Evolutionary conservation across 495 filamentous ascomycete genomes (phyloP).

Genomic region (Copromyces sp.): DNA sequence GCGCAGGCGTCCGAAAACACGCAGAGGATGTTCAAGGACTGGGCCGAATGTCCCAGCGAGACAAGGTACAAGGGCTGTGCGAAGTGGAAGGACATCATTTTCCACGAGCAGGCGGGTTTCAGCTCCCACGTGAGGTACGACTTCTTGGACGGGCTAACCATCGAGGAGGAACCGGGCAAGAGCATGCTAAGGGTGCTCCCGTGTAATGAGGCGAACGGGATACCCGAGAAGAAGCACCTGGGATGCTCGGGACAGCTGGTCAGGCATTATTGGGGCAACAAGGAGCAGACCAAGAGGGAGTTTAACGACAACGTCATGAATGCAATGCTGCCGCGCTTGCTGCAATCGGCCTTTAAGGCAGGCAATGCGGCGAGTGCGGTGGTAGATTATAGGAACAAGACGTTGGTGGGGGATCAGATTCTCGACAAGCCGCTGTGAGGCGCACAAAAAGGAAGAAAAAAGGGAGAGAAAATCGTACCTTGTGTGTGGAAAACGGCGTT

Average conservation of each 20-base stretch:
- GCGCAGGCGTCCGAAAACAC: constrained; percentile 18
- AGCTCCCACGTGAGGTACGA: constrained; percentile 21
- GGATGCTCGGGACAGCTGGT: constrained; percentile 19
- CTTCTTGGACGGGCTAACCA: constrained; percentile 19
- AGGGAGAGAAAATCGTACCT: not conserved
- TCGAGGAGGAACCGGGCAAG: constrained; percentile 9
- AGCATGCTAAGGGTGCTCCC: constrained; percentile 16
- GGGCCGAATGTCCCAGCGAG: constrained; percentile 18
- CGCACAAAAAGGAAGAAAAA: not conserved
- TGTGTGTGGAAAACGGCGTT: not conserved
- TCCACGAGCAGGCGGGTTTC: constrained; percentile 23
- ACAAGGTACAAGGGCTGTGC: constrained; percentile 12
- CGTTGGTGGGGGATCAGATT: constrained; percentile 12
- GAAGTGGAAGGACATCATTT: constrained; percentile 14
- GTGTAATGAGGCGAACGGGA: constrained; percentile 22
- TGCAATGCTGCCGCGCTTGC: constrained; percentile 14
- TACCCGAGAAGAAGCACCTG: constrained; percentile 8
- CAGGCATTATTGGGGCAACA: constrained; percentile 21
- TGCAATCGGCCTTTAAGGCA: constrained; percentile 9
- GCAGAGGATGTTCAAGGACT: constrained; percentile 18
- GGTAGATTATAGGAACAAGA: constrained; percentile 10
- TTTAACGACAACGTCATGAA: constrained; percentile 14
- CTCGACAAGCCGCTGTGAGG: constrained; percentile 2
- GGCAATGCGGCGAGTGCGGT: constrained; percentile 1
- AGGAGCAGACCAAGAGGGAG: constrained; percentile 10